Percentiles rank a stretch among this genome's conserved stretches.
Conservation (phyloP, 1,284 basidiomycete species). For the Tranzscheliella williamsii region DNA sequence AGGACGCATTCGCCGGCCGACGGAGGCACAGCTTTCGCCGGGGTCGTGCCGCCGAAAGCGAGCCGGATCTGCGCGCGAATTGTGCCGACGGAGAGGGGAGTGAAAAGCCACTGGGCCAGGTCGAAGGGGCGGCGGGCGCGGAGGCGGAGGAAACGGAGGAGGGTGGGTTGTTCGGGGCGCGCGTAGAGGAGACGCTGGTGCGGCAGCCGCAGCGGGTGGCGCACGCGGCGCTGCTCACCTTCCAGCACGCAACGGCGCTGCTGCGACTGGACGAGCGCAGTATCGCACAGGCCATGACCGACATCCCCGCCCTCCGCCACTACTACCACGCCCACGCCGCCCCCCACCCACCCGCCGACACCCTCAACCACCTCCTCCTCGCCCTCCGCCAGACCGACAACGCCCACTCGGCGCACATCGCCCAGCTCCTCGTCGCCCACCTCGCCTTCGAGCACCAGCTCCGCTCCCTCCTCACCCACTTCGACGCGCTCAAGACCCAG, state of each 20-base stretch:
- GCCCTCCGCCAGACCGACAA: conserved; percentile 12
- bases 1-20: too few species aligned
- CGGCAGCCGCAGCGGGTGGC: conserved; percentile 23
- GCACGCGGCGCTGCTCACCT: conserved; percentile 25
- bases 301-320: conserved; percentile 24
- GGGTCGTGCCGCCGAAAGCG: too few species aligned
- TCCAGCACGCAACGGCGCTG: conserved; percentile 19
- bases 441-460: conserved; percentile 29
- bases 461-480: conserved; percentile 3
- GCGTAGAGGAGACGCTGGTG: conserved; percentile 27
- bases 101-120: too few species aligned
- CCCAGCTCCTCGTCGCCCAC: conserved; percentile 22
- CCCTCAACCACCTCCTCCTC: not conserved
- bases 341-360: not conserved
- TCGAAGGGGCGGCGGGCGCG: too few species aligned
- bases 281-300: conserved; percentile 22
- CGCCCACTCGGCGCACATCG: conserved; percentile 20
- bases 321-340: conserved; percentile 11
- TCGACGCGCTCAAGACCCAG: conserved; percentile 20
- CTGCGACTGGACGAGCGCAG: conserved; percentile 13
- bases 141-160: too few species aligned
- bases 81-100: not conserved
- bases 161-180: too few species aligned
- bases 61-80: not conserved
- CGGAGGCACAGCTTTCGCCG: too few species aligned